Base-by-base conservation (phyloP, 345 rosid genomes). In the Odontarrhena argentea region DNA sequence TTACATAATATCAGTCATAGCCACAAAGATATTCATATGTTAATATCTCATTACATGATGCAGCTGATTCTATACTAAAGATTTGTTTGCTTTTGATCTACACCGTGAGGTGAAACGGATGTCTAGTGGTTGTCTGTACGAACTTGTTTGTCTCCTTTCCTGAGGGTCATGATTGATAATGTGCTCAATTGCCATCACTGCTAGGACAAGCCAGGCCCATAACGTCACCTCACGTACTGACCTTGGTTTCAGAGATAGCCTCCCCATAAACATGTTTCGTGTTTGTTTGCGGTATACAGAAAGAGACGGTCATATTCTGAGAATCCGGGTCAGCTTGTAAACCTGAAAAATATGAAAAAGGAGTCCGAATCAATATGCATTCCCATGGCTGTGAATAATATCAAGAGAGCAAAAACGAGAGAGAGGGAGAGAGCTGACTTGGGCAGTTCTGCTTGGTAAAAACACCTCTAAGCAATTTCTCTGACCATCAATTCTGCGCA, bases 381-480 rank as follows among this genome's bases (percentile, higher is more conserved):
- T 46, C 18, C 14, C 51, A 41, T 71, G 45, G 52, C 28, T 28
- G 58, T 15, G 36, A 34, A 41, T 32, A 61, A 37, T 11, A 60
- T 5, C 63, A 48, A 63, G 35, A 52, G 5, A 53, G 50, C 15
- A 12, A 34, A 9, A 14, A 6, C 35, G 5, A 14, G 2, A 4
- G 7, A 55, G 49, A 41, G 40, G 32, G 48, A 67, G 70, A 64
- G 64, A 70, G 68, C 84, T 48, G 62, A 88, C 99, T 86, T 91
- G 99, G 28, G 96, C 97, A 71, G 91, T 88, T 78, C 97, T 84
- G 81, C 86, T 77, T 40, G 97, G 97, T 58, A 94, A 74, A 78
- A 76, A 80, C 64, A 88, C 82, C 74, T 87, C 89, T 71, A 91
- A 75, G 92, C 89, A 87, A 70, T 83, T 82, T 67, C 75, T 80